phyloP scores from a whole-genome alignment of 345 rosid genomes.

The Rhizophora apiculata region DNA sequence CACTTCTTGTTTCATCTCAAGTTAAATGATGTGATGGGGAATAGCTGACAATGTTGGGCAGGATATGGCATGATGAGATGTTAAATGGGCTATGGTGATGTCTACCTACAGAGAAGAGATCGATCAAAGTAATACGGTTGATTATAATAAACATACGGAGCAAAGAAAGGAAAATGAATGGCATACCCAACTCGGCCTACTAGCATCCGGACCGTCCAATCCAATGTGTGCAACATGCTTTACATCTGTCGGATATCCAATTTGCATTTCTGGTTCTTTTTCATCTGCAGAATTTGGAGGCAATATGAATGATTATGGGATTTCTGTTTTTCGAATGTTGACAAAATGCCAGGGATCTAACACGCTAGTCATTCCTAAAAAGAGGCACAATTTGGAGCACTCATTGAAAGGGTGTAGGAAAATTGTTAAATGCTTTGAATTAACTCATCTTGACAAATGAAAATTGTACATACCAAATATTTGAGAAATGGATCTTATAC shows the following conservation, averaged over 20 bases:
- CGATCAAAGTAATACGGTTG: not conserved
- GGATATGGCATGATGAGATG: too few relatives aligned
- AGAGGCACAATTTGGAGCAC: not conserved
- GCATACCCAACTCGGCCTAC: conserved; percentile 63
- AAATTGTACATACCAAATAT: conserved; percentile 42
- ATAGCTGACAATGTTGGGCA: too few relatives aligned
- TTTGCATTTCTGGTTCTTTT: conserved; percentile 57
- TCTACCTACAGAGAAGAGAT: not conserved
- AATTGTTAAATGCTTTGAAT: not conserved
- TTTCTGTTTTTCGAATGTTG: too few relatives aligned
- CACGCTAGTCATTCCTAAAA: not conserved
- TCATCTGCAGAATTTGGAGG: conserved; percentile 33
- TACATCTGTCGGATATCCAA: conserved; percentile 77
- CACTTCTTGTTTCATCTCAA: too few relatives aligned
- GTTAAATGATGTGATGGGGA: too few relatives aligned
- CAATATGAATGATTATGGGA: not conserved
- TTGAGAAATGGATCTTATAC: conserved; percentile 49
- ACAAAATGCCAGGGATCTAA: too few relatives aligned
- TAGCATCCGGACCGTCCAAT: conserved; percentile 53
- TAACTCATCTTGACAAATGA: not conserved
- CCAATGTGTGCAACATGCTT: conserved; percentile 83
- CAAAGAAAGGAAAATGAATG: not conserved
- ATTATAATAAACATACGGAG: not conserved
- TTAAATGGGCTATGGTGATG: too few relatives aligned
- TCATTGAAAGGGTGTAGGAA: not conserved